Conservation (phyloP, 805 yeast species). For the Kodamaea leandrae region DNA sequence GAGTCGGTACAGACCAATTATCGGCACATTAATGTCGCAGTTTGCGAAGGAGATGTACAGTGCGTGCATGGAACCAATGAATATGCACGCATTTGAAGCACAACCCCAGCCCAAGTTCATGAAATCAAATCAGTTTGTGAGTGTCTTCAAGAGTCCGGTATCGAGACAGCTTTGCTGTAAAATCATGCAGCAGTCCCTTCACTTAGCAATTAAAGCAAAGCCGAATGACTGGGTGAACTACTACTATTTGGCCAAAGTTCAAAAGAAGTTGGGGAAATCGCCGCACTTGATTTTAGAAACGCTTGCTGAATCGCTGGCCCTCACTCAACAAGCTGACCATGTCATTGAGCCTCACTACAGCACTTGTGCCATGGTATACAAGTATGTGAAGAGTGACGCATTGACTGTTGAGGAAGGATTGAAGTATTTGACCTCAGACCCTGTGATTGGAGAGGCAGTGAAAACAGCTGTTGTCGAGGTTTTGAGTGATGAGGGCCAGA, state of each 20-base stretch:
- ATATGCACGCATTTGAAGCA: constrained; percentile 53
- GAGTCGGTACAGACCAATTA: constrained; percentile 27
- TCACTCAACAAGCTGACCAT: constrained; percentile 49
- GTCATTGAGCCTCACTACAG: constrained; percentile 78
- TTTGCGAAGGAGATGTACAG: constrained; percentile 59
- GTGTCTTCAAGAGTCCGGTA: constrained; percentile 21
- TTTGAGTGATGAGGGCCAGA: neutral
- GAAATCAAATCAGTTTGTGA: constrained; percentile 21
- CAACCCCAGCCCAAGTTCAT: constrained; percentile 35
- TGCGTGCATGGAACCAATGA: constrained; percentile 64
- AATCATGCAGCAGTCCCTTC: constrained; percentile 42
- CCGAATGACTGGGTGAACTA: constrained; percentile 59
- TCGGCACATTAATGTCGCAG: constrained; percentile 47
- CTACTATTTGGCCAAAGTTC: constrained; percentile 57
- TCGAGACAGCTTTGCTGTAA: constrained; percentile 31
- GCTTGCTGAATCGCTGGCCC: constrained; percentile 43
- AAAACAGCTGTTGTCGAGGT: neutral
- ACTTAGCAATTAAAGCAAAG: constrained; percentile 44
- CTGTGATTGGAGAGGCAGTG: constrained; percentile 16
- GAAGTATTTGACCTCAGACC: constrained; percentile 37
- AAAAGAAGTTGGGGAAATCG: constrained; percentile 44
- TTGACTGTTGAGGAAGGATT: constrained; percentile 40
- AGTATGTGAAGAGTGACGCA: constrained; percentile 42
- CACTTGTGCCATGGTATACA: constrained; percentile 56
- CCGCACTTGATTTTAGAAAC: constrained; percentile 38